Base-by-base conservation (phyloP, 306 rosid genomes). In the Dalbergia cochinchinensis region DNA sequence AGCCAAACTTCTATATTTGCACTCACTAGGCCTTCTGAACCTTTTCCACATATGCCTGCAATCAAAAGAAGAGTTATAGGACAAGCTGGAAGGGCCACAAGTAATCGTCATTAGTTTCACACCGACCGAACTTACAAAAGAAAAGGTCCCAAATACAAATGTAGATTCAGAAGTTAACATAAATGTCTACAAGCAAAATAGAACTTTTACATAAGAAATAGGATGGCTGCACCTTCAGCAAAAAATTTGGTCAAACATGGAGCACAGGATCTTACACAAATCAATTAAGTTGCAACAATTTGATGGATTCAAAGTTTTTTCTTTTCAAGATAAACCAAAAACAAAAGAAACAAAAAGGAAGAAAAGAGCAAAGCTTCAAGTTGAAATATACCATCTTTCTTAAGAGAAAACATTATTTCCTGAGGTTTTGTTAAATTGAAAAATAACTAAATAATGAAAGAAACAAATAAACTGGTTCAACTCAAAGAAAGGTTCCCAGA, bases 1-100 rank as follows among this genome's bases (percentile, higher is more conserved):
- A 54, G 55, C 73, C 71, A 50, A 69, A 71, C 41, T 73, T 35
- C 70, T 42, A 50, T 16, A 65, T 39, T 77, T 61, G 76, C 45
- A 76, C 80, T 85, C 47, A 76, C 82, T 85, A 82, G 44, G 76
- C 80, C 91, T 89, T 91, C 74, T 85, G 88, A 86, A 51, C 55
- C 88, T 86, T 91, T 65, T 86, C 97, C 86, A 91, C 91, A 73
- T 91, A 91, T 58, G 97, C 94, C 94, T 91, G 91, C 91, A 88
- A 71, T 68, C 76, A 69, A 74, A 82, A 31, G 19, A 51, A 58
- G 65, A 74, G 57, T 11, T 45, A 31, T 58, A 53, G 18, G 78
- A 53, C 64, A 62, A 5, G 61, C 61, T 63, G 31, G 22, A 69
- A 74, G 70, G 16, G 63, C 34, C 58, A 80, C 66, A 55, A 42